Conservation (phyloP, 495 filamentous ascomycete genomes). For the Podospora fimiseda region DNA sequence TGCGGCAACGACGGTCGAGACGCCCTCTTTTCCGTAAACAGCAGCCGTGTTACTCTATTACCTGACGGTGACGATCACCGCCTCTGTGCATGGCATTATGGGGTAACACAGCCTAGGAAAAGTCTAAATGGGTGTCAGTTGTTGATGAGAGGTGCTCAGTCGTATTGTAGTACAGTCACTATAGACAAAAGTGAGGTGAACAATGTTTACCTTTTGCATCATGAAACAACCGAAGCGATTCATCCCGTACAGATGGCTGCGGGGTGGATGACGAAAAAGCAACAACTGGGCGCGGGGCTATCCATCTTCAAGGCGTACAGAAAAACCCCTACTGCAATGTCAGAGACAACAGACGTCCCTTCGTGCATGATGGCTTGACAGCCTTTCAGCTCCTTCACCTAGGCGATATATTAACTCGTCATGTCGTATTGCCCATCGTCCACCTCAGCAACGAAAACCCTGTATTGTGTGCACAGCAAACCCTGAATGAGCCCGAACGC, state of each 20-base stretch:
- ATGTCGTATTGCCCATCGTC: conserved; percentile 1
- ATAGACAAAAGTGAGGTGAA: too few relatives aligned
- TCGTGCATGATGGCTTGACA: background rate
- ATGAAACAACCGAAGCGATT: background rate
- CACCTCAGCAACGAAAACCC: background rate
- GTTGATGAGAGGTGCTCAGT: too few relatives aligned
- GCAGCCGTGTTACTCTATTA: background rate
- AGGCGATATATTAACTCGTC: background rate
- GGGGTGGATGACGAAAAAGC: background rate
- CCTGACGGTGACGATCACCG: background rate
- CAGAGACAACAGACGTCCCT: conserved; percentile 6
- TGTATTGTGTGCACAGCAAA: too few relatives aligned
- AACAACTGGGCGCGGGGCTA: too few relatives aligned
- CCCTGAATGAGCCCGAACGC: too few relatives aligned
- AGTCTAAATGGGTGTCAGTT: background rate
- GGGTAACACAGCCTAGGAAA: background rate
- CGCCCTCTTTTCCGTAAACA: background rate
- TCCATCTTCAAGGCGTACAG: background rate
- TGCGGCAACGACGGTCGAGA: too few relatives aligned
- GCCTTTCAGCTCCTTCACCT: background rate
- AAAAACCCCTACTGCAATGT: background rate
- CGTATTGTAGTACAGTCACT: too few relatives aligned
- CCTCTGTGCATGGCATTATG: background rate
- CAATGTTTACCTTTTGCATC: background rate
- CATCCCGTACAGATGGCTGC: background rate